These are phyloP conservation scores for Glarea lozoyensis DNA, from an alignment of 495 filamentous ascomycete genomes.

Conservation along the genomic window DNA sequence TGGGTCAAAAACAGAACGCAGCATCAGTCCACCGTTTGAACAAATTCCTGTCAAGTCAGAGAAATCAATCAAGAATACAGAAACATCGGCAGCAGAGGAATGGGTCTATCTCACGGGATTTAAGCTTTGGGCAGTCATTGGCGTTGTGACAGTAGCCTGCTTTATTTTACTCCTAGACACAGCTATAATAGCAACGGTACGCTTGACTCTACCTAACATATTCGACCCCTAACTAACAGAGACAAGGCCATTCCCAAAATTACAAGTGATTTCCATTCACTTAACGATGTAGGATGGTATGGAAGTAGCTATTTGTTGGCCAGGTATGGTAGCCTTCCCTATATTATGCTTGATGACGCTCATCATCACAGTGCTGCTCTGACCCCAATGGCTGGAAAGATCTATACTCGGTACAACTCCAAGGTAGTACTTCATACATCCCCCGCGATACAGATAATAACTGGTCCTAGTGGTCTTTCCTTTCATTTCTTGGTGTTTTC, in stretches of 20 bases:
- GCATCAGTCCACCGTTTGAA: too few species aligned
- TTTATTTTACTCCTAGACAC: background rate
- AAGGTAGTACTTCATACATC: conserved; percentile 21
- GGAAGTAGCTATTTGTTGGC: conserved; percentile 36
- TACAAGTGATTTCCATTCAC: conserved; percentile 34
- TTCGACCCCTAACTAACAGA: background rate
- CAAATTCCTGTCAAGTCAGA: too few species aligned
- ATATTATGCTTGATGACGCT: background rate
- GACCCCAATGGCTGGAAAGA: conserved; percentile 36
- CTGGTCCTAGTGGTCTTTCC: conserved; percentile 29
- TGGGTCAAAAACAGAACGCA: too few species aligned
- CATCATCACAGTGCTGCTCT: conserved; percentile 27
- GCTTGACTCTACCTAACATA: background rate
- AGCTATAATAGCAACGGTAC: background rate
- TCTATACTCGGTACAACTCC: conserved; percentile 35
- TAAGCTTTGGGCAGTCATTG: background rate
- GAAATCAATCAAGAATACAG: too few species aligned
- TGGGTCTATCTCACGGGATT: background rate
- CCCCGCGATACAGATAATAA: background rate
- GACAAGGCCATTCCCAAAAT: conserved; percentile 29
- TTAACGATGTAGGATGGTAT: conserved; percentile 46
- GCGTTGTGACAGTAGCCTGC: background rate
- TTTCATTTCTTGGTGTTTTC: conserved; percentile 36
- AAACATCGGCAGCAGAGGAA: too few species aligned
- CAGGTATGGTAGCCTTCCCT: conserved; percentile 16